phyloP scores from a whole-genome alignment of 257 asterid genomes.

The Jacaranda copaia region DNA sequence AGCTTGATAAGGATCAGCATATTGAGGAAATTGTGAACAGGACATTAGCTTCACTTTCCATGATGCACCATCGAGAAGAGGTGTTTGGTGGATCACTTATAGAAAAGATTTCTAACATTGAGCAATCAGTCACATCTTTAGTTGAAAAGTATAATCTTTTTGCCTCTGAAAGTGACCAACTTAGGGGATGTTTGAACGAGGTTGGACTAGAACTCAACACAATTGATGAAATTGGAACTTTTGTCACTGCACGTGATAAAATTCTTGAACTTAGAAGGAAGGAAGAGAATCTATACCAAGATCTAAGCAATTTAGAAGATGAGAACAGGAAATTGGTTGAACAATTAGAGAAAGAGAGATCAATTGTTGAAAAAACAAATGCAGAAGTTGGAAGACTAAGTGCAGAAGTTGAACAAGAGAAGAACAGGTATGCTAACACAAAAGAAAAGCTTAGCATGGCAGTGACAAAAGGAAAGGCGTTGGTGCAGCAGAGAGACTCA shows the following conservation, averaged over 20 bases:
- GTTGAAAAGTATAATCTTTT: conserved; percentile 58
- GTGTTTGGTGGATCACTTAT: conserved; percentile 50
- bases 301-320: conserved; percentile 58
- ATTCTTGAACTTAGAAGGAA: conserved; percentile 63
- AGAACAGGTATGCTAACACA: conserved; percentile 69
- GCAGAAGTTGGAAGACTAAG: conserved; percentile 65
- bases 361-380: conserved; percentile 57
- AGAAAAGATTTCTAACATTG: conserved; percentile 67
- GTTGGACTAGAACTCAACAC: conserved; percentile 50
- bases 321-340: conserved; percentile 68
- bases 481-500: conserved; percentile 91
- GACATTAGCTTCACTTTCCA: conserved; percentile 57
- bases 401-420: conserved; percentile 86
- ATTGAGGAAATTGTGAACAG: conserved; percentile 61
- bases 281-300: conserved; percentile 59
- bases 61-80: conserved; percentile 54
- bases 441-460: conserved; percentile 99
- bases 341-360: conserved; percentile 64
- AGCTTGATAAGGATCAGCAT: conserved; percentile 52
- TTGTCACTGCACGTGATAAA: conserved; percentile 54
- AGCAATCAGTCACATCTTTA: conserved; percentile 54
- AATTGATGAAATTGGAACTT: conserved; percentile 61
- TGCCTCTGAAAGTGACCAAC: conserved; percentile 62
- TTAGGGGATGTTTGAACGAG: conserved; percentile 59
- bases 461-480: conserved; percentile 97